Conservation (phyloP, 2,329 filamentous ascomycete genomes). For the Fusarium sacchari region DNA sequence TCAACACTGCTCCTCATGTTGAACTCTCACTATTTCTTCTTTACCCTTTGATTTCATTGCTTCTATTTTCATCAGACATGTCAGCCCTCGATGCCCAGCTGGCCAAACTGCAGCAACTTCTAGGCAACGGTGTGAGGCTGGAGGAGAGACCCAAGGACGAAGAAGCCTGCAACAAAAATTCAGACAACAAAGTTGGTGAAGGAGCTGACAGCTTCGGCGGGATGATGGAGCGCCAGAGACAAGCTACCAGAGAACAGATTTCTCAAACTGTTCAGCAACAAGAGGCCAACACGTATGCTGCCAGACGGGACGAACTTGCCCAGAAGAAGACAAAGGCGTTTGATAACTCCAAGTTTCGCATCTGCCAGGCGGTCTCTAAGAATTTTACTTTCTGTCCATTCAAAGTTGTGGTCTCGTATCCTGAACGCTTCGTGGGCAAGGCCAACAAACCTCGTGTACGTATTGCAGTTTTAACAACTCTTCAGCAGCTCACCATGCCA, state of each 20-base stretch:
- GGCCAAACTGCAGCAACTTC: conserved; percentile 31
- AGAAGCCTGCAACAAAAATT: neutral
- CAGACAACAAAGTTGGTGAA: neutral
- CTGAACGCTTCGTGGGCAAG: conserved; percentile 66
- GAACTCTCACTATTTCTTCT: neutral
- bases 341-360: conserved; percentile 38
- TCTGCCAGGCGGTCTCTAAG: conserved; percentile 39
- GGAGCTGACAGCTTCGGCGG: neutral
- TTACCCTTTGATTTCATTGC: neutral
- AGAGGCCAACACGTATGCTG: neutral
- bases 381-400: conserved; percentile 59
- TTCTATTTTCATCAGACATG: conserved; percentile 22
- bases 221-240: neutral
- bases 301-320: conserved; percentile 7
- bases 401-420: conserved; percentile 66
- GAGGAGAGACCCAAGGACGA: conserved; percentile 5
- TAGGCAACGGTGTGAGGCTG: conserved; percentile 36
- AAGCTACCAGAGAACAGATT: neutral
- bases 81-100: conserved; percentile 31
- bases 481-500: conserved; percentile 15
- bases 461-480: conserved; percentile 27
- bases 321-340: conserved; percentile 26
- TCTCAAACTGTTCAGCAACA: neutral
- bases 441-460: conserved; percentile 59
- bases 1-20: neutral